phyloP scores from a whole-genome alignment of 73 alveolate genomes.

The Symbiodinium pilosum region DNA sequence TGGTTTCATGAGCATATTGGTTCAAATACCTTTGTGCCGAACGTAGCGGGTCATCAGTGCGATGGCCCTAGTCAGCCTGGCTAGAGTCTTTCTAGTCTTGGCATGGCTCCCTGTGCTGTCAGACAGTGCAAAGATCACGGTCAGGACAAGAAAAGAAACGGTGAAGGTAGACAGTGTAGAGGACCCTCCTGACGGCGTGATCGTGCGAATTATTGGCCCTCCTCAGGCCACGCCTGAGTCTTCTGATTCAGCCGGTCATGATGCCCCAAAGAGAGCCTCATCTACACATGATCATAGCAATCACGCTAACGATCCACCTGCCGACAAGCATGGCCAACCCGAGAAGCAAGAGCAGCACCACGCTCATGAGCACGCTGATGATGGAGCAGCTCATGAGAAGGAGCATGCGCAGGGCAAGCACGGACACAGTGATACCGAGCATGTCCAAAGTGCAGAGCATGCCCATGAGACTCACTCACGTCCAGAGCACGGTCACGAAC shows the following conservation, averaged over 20 bases:
- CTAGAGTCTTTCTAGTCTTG: slow-evolving; percentile 8
- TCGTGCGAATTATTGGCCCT: slow-evolving; percentile 74
- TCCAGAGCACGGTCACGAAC: no score
- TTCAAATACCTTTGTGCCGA: not conserved
- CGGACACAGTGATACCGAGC: no score
- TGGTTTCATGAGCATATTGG: not conserved
- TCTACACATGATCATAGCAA: not conserved
- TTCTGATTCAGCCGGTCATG: not conserved
- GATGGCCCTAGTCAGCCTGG: slow-evolving; percentile 5
- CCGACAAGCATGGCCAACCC: not conserved
- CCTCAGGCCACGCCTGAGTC: not conserved
- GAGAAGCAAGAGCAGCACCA: no score
- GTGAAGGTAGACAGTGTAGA: slow-evolving; percentile 50
- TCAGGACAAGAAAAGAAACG: slow-evolving; percentile 66
- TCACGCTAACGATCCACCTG: not conserved
- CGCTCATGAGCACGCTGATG: not conserved
- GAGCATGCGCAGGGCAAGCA: not conserved
- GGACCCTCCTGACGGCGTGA: slow-evolving; percentile 72
- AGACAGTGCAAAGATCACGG: slow-evolving; percentile 50
- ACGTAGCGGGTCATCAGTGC: slow-evolving; percentile 51
- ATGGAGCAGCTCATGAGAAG: not conserved
- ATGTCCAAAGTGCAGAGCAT: no score
- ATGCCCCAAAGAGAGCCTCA: not conserved
- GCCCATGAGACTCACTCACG: no score
- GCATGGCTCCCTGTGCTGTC: slow-evolving; percentile 26